phyloP scores from a whole-genome alignment of 2,329 filamentous ascomycete genomes.

The Penicillium sp. region DNA sequence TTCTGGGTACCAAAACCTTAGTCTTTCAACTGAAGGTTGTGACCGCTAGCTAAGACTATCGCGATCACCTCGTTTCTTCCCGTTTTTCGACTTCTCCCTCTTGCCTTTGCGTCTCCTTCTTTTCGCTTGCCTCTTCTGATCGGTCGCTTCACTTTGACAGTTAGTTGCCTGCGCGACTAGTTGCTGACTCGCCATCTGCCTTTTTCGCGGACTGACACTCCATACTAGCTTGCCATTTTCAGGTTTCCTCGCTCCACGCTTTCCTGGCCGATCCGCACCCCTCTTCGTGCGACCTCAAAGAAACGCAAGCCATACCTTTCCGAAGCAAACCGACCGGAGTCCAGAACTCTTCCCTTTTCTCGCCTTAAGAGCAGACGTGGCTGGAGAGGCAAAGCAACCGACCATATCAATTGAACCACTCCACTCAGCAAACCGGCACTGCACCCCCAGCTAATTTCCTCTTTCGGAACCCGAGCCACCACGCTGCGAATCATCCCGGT shows the following conservation, averaged over 20 bases:
- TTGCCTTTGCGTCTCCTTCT: slow-evolving; percentile 7
- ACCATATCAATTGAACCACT: background rate
- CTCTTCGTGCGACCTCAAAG: slow-evolving; percentile 16
- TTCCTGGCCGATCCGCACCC: slow-evolving; percentile 15
- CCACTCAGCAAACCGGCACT: background rate
- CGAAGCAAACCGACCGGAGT: background rate
- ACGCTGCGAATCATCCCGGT: slow-evolving; percentile 1
- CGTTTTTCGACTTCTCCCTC: slow-evolving; percentile 10
- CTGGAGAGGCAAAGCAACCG: background rate
- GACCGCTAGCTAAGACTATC: slow-evolving; percentile 5
- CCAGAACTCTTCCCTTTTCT: slow-evolving; percentile 1
- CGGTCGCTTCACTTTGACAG: slow-evolving; percentile 16
- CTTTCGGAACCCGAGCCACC: slow-evolving; percentile 17
- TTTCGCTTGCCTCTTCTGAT: background rate
- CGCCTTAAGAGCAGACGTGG: background rate
- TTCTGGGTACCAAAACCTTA: slow-evolving; percentile 14
- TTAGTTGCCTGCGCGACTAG: slow-evolving; percentile 5
- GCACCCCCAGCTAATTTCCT: slow-evolving; percentile 19
- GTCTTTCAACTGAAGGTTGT: slow-evolving; percentile 14
- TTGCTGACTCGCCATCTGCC: background rate
- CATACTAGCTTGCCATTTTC: slow-evolving; percentile 8
- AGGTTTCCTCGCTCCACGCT: slow-evolving; percentile 2
- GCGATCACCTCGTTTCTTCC: slow-evolving; percentile 7
- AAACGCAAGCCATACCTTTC: slow-evolving; percentile 5
- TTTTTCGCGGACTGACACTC: slow-evolving; percentile 6